These are phyloP conservation scores for Ceratocystis lukuohia DNA, from an alignment of 2,329 filamentous ascomycete species.

Conservation along the genomic window DNA sequence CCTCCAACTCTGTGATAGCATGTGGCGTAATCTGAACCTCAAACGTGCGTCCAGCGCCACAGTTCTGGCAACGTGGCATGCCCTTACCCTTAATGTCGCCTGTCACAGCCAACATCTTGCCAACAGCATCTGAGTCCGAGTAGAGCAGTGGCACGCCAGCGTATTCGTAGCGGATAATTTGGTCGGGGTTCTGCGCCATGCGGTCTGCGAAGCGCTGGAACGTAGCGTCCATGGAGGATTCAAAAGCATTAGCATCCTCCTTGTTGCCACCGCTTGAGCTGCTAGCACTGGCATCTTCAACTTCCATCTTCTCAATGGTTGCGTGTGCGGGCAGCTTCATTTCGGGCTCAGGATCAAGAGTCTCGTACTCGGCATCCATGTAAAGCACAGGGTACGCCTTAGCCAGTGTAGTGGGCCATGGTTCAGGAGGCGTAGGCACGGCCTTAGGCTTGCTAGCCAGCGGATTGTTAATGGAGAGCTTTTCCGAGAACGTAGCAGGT, in stretches of 20 bases:
- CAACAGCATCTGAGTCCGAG: constrained; percentile 60
- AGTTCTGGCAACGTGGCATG: constrained; percentile 65
- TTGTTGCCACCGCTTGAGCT: constrained; percentile 28
- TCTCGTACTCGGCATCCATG: constrained; percentile 87
- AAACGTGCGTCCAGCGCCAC: constrained; percentile 63
- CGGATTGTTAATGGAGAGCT: constrained; percentile 57
- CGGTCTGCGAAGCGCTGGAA: constrained; percentile 74
- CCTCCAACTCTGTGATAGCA: constrained; percentile 78
- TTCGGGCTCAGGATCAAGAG: constrained; percentile 48
- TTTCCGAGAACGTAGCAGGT: constrained; percentile 55
- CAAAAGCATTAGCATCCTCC: constrained; percentile 55
- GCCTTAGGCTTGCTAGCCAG: constrained; percentile 25
- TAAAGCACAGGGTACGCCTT: constrained; percentile 62
- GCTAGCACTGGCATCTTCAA: constrained; percentile 27
- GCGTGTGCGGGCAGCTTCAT: constrained; percentile 39
- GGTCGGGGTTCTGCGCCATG: constrained; percentile 66
- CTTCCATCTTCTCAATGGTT: constrained; percentile 32
- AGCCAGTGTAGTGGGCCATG: constrained; percentile 49
- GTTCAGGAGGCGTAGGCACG: constrained; percentile 57
- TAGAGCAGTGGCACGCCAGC: constrained; percentile 64
- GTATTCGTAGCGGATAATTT: constrained; percentile 71
- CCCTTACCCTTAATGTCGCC: constrained; percentile 24
- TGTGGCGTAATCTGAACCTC: constrained; percentile 88
- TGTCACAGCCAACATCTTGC: constrained; percentile 41
- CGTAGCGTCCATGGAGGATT: constrained; percentile 58